Percentiles rank a stretch among this genome's conserved stretches.
Evolutionary conservation across 139 green algal genomes (phyloP).

Genomic region (Tetradesmus lagerheimii): DNA sequence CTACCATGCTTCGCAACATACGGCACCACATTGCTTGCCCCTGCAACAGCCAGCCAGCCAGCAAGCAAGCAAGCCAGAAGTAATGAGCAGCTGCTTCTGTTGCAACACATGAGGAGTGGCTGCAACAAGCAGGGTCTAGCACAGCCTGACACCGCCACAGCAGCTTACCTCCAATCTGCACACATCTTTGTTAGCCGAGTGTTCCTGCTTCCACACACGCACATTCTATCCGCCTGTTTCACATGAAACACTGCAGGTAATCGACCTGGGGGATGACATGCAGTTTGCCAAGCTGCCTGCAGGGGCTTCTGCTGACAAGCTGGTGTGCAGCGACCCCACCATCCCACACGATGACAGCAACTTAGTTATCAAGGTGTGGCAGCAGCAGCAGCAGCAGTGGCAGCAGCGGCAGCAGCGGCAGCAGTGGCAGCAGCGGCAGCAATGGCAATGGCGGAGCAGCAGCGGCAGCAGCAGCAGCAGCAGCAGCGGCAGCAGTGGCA

Average conservation of each 20-base stretch:
- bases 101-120: background rate
- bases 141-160: no score
- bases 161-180: no score
- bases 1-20: background rate
- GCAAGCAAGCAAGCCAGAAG: no score
- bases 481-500: background rate
- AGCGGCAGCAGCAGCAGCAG: background rate
- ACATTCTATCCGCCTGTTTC: background rate
- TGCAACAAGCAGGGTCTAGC: no score
- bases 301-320: conserved; percentile 70
- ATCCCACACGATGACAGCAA: conserved; percentile 96
- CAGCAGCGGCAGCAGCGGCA: background rate
- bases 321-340: conserved; percentile 84
- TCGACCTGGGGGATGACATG: conserved; percentile 96
- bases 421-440: background rate
- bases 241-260: conserved; percentile 71
- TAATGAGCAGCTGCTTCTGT: no score
- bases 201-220: no score
- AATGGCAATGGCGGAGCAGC: background rate
- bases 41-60: background rate
- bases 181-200: no score
- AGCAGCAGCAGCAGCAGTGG: conserved; percentile 4
- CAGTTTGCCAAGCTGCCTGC: conserved; percentile 69
- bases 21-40: background rate
- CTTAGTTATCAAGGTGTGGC: conserved; percentile 91